Evolutionary conservation across 306 rosid genomes (phyloP), one percentile per base, ranked within the genome.

Genomic region (Geum urbanum): DNA sequence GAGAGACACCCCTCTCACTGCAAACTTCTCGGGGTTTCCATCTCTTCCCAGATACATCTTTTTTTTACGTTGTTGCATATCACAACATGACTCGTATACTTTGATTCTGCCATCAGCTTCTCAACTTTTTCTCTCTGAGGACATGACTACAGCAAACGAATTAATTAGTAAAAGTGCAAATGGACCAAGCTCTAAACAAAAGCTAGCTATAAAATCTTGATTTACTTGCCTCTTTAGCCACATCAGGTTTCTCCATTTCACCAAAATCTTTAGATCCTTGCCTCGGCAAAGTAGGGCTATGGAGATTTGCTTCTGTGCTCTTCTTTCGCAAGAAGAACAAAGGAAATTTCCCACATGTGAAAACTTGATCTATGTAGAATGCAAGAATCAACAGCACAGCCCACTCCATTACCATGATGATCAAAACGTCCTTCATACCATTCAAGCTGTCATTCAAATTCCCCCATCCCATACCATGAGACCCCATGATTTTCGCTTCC

Each of bases 1-100:
- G 78, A 91, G 94, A 53, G 97, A 91, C 76, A 91, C 66, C 16
- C 91, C 97, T 73, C 74, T 85, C 66, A 91, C 97, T 16, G 96
- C 96, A 72, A 74, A 67, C 73, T 87, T 89, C 45, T 81, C 84
- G 8, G 94, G 96, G 84, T 91, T 91, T 32, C 97, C 96, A 67
- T 91, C 97, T 79, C 79, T 86, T 67, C 87, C 86, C 0, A 87
- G 94, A 83, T 89, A 91, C 72, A 91, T 82, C 81, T 89, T 91
- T 89, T 91, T 76, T 62, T 87, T 15, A 91, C 67, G 74, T 89
- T 70, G 86, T 89, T 94, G 48, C 92, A 86, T 6, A 91, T 76
- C 65, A 89, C 84, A 73, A 90, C 86, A 39, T 87, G 84, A 70
- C 69, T 77, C 27, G 68, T 24, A 43, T 84, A 56, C 39, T 56